Percentiles rank a stretch among this genome's conserved stretches.
Evolutionary conservation across 148 eudicot species (phyloP).

Genomic region (Cornus florida): DNA sequence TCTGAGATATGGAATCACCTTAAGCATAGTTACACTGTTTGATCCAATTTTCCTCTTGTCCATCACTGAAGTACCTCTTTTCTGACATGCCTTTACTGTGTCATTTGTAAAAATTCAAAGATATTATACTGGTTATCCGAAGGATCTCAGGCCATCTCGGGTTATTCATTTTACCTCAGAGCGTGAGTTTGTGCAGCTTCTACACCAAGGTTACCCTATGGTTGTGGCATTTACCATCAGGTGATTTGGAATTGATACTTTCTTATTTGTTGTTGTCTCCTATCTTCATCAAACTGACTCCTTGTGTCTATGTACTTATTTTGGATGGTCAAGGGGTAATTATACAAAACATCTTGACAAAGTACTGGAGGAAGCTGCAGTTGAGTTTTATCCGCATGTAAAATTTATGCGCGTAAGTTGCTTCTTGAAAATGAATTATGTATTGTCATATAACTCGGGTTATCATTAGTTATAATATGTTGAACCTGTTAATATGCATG

Average conservation of each 20-base stretch:
- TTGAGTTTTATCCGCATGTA: constrained; percentile 78
- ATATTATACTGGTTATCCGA: constrained; percentile 95
- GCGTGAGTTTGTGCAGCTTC: constrained; percentile 87
- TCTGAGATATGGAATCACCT: background rate
- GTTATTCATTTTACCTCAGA: constrained; percentile 92
- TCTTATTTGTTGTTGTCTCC: background rate
- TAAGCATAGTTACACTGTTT: background rate
- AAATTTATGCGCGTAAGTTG: constrained; percentile 85
- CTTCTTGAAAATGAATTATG: background rate
- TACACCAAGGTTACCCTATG: constrained; percentile 86
- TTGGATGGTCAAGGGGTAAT: constrained; percentile 54
- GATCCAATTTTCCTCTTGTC: background rate
- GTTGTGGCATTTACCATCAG: constrained; percentile 92
- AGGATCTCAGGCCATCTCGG: constrained; percentile 88
- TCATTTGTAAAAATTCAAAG: constrained; percentile 35
- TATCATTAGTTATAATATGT: background rate
- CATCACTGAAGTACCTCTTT: background rate
- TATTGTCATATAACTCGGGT: background rate
- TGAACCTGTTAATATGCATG: background rate
- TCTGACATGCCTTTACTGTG: too few species aligned
- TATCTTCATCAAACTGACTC: background rate
- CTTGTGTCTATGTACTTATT: constrained; percentile 8
- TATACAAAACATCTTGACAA: constrained; percentile 82
- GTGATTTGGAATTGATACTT: constrained; percentile 28
- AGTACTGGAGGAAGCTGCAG: constrained; percentile 92